These are phyloP conservation scores for Karstenula rhodostoma DNA, from an alignment of 2,329 filamentous ascomycete species.

Conservation along the genomic window DNA sequence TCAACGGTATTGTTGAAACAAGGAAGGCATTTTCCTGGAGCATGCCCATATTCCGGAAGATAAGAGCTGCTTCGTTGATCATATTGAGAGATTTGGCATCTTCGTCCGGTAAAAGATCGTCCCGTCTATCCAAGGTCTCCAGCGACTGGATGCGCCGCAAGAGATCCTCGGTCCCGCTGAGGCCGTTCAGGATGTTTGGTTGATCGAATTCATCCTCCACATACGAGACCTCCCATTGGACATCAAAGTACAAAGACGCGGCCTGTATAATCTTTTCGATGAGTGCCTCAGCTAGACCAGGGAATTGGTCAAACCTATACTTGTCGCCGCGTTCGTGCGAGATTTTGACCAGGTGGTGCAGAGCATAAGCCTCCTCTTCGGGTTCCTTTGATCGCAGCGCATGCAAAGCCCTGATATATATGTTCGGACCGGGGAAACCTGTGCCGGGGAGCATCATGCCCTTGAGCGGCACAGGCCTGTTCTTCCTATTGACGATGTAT, in stretches of 20 bases:
- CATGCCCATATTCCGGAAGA: conserved; percentile 96
- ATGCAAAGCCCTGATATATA: conserved; percentile 87
- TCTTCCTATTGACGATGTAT: conserved; percentile 55
- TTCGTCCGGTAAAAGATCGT: conserved; percentile 74
- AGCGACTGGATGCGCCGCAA: conserved; percentile 75
- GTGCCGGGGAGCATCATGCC: conserved; percentile 69
- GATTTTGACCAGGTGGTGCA: conserved; percentile 94
- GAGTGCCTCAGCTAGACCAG: conserved; percentile 84
- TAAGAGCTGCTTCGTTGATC: conserved; percentile 85
- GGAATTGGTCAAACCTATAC: conserved; percentile 92
- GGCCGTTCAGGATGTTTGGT: conserved; percentile 67
- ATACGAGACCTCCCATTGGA: conserved; percentile 80
- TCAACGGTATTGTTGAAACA: conserved; percentile 75
- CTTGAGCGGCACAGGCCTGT: conserved; percentile 49
- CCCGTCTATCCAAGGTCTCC: conserved; percentile 65
- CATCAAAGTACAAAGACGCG: conserved; percentile 79
- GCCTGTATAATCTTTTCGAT: conserved; percentile 85
- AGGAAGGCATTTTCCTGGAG: conserved; percentile 87
- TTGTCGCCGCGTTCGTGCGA: conserved; percentile 95
- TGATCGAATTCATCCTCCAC: conserved; percentile 60
- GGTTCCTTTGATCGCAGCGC: conserved; percentile 81
- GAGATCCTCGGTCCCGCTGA: conserved; percentile 73
- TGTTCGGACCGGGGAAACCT: conserved; percentile 81
- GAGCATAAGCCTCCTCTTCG: conserved; percentile 87
- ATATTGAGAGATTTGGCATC: conserved; percentile 76